phyloP scores from a whole-genome alignment of 2,329 filamentous ascomycete species.

The Xylariaceae sp. region DNA sequence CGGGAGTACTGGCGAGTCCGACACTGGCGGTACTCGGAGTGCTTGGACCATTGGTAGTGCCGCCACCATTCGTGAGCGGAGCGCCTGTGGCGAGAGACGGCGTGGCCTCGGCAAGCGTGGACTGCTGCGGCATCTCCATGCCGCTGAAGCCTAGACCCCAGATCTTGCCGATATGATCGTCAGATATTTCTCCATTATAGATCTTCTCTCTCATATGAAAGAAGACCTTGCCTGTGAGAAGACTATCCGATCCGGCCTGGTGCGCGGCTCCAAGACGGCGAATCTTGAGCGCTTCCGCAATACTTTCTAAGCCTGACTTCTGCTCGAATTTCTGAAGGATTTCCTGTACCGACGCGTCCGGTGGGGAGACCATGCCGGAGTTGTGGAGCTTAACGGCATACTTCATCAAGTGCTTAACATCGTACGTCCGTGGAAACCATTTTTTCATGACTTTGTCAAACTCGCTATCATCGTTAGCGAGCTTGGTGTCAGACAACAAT shows the following conservation, averaged over 20 bases:
- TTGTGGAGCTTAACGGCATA: constrained; percentile 69
- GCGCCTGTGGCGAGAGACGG: constrained; percentile 37
- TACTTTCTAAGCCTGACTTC: constrained; percentile 87
- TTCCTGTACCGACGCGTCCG: constrained; percentile 60
- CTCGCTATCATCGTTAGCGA: constrained; percentile 84
- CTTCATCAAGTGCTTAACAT: constrained; percentile 97
- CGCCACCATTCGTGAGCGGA: constrained; percentile 24
- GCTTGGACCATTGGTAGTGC: constrained; percentile 41
- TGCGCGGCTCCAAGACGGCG: constrained; percentile 84
- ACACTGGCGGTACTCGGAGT: constrained; percentile 63
- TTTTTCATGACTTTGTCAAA: constrained; percentile 86
- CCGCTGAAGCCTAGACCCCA: constrained; percentile 82
- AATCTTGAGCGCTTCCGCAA: constrained; percentile 87
- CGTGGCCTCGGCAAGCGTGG: constrained; percentile 31
- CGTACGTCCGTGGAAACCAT: constrained; percentile 90
- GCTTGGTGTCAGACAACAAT: constrained; percentile 72
- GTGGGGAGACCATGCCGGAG: constrained; percentile 56
- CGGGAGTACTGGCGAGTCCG: constrained; percentile 45
- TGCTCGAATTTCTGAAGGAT: constrained; percentile 81
- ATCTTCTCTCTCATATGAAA: constrained; percentile 88
- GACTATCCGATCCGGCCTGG: constrained; percentile 87
- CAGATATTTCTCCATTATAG: constrained; percentile 74
- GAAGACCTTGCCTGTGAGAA: constrained; percentile 90
- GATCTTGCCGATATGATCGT: constrained; percentile 82
- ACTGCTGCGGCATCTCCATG: constrained; percentile 37